Conservation (phyloP, 345 rosid genomes). For the Ceriops zippeliana region DNA sequence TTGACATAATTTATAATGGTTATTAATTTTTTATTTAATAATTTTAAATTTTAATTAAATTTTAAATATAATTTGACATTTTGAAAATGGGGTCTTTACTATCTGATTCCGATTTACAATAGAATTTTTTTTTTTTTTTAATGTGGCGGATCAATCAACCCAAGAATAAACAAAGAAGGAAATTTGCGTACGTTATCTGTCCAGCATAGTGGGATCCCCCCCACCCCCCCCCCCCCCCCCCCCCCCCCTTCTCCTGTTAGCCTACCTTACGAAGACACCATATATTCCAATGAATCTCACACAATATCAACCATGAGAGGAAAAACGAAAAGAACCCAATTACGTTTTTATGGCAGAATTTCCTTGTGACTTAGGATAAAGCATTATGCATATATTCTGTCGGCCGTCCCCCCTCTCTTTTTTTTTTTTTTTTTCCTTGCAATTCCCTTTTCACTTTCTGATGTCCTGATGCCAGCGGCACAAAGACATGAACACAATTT, state of each 20-base stretch:
- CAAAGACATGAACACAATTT: not conserved
- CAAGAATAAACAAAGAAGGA: not conserved
- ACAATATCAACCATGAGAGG: not conserved
- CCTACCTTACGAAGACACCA: not conserved
- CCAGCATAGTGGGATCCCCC: not conserved
- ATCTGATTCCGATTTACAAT: too few relatives aligned
- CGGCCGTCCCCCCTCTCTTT: not conserved
- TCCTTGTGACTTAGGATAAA: not conserved
- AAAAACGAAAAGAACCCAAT: not conserved
- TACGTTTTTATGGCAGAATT: not conserved
- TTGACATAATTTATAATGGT: too few relatives aligned
- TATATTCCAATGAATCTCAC: conserved; percentile 16
- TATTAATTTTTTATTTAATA: too few relatives aligned
- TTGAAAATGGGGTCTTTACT: too few relatives aligned
- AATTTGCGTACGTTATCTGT: not conserved
- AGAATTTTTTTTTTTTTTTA: not conserved
- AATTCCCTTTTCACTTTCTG: conserved; percentile 6
- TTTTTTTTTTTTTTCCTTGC: not conserved
- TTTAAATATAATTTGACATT: too few relatives aligned
- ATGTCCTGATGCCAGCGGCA: not conserved
- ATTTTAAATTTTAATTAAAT: too few relatives aligned
- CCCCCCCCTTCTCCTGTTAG: too few relatives aligned
- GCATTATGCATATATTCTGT: conserved; percentile 11
- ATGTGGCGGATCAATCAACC: not conserved
- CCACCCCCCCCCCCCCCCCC: too few relatives aligned